Conservation (phyloP, 805 yeast species). For the Yamadazyma paraphyllophila region DNA sequence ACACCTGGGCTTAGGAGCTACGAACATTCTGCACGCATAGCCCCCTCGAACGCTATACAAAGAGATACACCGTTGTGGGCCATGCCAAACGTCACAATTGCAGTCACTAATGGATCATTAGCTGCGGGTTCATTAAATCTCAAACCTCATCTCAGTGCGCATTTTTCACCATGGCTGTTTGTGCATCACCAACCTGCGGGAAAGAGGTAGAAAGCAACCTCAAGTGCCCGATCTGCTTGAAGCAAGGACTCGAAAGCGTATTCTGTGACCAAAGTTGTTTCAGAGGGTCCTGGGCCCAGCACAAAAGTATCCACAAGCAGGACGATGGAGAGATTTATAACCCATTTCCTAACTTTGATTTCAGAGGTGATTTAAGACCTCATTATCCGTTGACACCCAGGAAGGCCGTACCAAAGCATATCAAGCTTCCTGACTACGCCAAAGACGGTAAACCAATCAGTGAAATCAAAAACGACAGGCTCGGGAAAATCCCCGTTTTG, state of each 20-base stretch:
- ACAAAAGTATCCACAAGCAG: constrained; percentile 67
- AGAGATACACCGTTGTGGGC: no score
- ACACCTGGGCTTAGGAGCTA: no score
- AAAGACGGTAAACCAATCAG: constrained; percentile 70
- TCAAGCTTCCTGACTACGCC: constrained; percentile 83
- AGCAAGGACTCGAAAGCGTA: constrained; percentile 55
- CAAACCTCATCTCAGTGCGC: no score
- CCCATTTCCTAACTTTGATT: constrained; percentile 81
- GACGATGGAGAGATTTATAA: constrained; percentile 64
- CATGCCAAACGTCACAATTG: no score
- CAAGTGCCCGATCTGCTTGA: constrained; percentile 91
- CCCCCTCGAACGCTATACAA: no score
- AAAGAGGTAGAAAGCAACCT: constrained; percentile 70
- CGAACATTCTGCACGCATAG: no score
- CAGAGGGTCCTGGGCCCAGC: constrained; percentile 65
- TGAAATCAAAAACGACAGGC: constrained; percentile 72
- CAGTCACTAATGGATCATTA: no score
- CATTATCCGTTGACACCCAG: constrained; percentile 76
- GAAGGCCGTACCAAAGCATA: constrained; percentile 67
- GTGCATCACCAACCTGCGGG: constrained; percentile 84
- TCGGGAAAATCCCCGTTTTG: constrained; percentile 62
- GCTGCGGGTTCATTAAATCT: no score
- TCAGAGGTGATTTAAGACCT: constrained; percentile 74
- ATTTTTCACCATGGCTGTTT: constrained; percentile 21
- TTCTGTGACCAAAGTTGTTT: constrained; percentile 89